Evolutionary conservation across 2,329 filamentous ascomycete species (phyloP), one percentile per base, ranked within the genome.

Genomic region (Exserohilum turcica): DNA sequence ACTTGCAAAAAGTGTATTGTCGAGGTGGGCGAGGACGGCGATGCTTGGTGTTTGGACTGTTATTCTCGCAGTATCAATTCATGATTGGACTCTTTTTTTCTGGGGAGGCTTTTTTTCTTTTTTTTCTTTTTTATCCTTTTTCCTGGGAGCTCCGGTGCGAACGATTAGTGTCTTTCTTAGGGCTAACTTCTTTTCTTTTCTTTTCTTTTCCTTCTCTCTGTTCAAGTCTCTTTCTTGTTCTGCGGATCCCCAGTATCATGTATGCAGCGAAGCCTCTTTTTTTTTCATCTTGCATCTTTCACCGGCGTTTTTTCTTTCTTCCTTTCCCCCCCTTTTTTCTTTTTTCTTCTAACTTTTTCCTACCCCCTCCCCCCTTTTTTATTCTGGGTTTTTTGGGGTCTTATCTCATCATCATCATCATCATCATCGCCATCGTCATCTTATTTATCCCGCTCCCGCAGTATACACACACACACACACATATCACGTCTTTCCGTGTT

Each of bases 1-100:
- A 77, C 89, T 2, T 90, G 87, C 68, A 88, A 86, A 65, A 79
- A 81, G 15, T 90, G 87, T 72, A 89, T 86, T 67, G 80, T 89
- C 3, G 87, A 90, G 68, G 79, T 78, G 19, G 86, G 86, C 0
- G 65, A 75, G 16, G 82, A 88, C 47, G 87, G 87, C 21, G 86
- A 89, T 42, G 81, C 88, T 5, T 82, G 85, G 53, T 90, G 87
- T 64, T 72, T 88, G 42, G 85, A 85, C 1, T 90, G 87, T 59
- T 75, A 70, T 45, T 58, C 63, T 12, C 54, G 60, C 13, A 59
- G 59, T 8, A 57, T 68, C 18, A 71, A 63, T 21, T 57, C 57
- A 8, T 66, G 52, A 59, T 15, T 16, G 35, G 6, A 18, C 42
- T 6, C 6, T 2, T 18, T 32, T 47, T 5, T 7, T 6, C 1